These are phyloP conservation scores for Collybiopsis confluens DNA, from an alignment of 768 basidiomycete genomes.

Conservation along the genomic window DNA sequence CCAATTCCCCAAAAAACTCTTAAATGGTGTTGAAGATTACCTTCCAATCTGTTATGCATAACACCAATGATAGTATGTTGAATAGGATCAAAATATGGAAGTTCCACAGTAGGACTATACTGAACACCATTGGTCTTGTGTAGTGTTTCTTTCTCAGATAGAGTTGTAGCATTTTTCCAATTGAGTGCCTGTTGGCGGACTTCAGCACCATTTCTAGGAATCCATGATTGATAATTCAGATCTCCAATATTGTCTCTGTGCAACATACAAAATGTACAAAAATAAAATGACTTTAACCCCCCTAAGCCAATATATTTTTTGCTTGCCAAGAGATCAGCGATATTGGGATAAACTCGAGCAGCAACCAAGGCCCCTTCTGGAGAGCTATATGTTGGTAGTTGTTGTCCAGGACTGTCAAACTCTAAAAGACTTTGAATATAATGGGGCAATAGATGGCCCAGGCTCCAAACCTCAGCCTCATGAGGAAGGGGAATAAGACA, in stretches of 20 bases:
- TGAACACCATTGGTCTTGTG: constrained; percentile 18
- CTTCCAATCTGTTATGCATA: constrained; percentile 26
- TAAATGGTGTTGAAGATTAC: constrained; percentile 20
- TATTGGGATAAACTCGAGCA: constrained; percentile 17
- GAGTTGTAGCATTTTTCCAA: constrained; percentile 15
- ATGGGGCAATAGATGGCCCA: constrained; percentile 16
- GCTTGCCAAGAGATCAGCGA: constrained; percentile 19
- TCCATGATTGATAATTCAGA: constrained; percentile 17
- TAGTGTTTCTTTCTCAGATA: constrained; percentile 8
- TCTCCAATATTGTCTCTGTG: constrained; percentile 13
- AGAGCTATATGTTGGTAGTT: constrained; percentile 10
- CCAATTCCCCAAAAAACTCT: constrained; percentile 19
- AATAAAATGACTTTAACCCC: constrained; percentile 9
- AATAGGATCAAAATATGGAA: constrained; percentile 27
- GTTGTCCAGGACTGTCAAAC: constrained; percentile 12
- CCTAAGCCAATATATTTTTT: constrained; percentile 20
- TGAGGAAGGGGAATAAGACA: constrained; percentile 13
- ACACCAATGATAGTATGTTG: constrained; percentile 21
- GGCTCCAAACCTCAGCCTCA: constrained; percentile 17
- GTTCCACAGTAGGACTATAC: constrained; percentile 21
- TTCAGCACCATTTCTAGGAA: constrained; percentile 10
- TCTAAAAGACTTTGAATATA: constrained; percentile 11
- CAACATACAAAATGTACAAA: constrained; percentile 21
- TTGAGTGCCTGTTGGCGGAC: constrained; percentile 12
- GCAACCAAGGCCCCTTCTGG: constrained; percentile 14